phyloP scores from a whole-genome alignment of 345 rosid species.

The Abelmoschus esculentus region DNA sequence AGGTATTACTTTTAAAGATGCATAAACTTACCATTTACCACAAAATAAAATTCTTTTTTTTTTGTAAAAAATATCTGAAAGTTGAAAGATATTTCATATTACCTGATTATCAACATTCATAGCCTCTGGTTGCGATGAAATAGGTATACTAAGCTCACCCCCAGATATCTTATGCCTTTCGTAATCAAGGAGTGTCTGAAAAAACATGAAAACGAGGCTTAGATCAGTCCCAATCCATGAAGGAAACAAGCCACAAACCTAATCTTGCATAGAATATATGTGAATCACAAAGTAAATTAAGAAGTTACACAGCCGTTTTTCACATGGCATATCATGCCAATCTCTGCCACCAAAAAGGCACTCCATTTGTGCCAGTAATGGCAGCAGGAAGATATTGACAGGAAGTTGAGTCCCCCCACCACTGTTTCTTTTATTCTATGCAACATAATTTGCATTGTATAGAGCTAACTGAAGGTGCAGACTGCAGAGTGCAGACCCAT shows the following conservation, averaged over 20 bases:
- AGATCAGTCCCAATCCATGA: background rate
- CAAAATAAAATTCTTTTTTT: background rate
- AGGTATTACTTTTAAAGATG: background rate
- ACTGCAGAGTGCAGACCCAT: background rate
- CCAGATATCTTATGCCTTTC: slow-evolving; percentile 60
- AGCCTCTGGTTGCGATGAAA: slow-evolving; percentile 45
- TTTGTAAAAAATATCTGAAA: background rate
- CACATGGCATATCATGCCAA: background rate
- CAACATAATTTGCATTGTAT: background rate
- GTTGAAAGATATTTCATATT: slow-evolving; percentile 10
- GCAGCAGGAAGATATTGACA: too few species aligned
- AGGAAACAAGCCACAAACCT: background rate
- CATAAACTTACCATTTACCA: background rate
- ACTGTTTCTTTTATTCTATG: background rate
- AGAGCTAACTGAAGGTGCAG: background rate
- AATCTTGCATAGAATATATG: background rate
- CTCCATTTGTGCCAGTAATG: background rate
- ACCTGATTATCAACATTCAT: slow-evolving; percentile 57
- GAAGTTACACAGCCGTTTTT: background rate
- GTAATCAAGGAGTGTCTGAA: slow-evolving; percentile 83
- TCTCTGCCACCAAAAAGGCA: background rate
- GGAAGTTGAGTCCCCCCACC: background rate
- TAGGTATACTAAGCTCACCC: slow-evolving; percentile 51
- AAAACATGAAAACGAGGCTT: slow-evolving; percentile 1
- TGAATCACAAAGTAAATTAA: background rate